phyloP scores from a whole-genome alignment of 371 early-diverging fungal species.

The Zychaea mexicana region DNA sequence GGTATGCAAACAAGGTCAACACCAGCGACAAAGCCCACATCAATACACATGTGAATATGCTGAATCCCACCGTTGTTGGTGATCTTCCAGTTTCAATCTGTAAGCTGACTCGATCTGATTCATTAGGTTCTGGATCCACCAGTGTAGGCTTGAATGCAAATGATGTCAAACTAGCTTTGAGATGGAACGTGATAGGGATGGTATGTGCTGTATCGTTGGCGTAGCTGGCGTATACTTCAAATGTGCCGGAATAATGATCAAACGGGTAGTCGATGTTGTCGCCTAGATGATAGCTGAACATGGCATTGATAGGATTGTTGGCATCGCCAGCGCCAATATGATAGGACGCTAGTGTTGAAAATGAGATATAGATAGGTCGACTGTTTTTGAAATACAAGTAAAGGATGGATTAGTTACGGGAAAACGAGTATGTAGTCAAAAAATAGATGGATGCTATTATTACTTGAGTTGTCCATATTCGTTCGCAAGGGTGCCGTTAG shows the following conservation, averaged over 20 bases:
- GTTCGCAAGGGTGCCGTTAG: conserved; percentile 31
- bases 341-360: conserved; percentile 25
- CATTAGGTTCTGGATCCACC: background rate
- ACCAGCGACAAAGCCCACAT: conserved; percentile 44
- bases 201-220: conserved; percentile 20
- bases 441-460: background rate
- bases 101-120: conserved; percentile 27
- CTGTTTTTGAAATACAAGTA: conserved; percentile 11
- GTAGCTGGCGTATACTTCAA: conserved; percentile 26
- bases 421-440: no score
- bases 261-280: conserved; percentile 40
- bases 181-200: conserved; percentile 32
- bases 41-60: conserved; percentile 35
- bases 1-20: conserved; percentile 35
- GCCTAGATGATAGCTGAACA: conserved; percentile 29
- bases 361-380: conserved; percentile 24
- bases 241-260: conserved; percentile 30
- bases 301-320: conserved; percentile 27
- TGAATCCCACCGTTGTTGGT: conserved; percentile 37
- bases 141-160: conserved; percentile 28
- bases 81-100: conserved; percentile 36
- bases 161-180: conserved; percentile 36
- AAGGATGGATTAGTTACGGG: background rate
- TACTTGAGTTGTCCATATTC: conserved; percentile 35
- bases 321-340: conserved; percentile 27